A percentile compares a stretch with the other conserved stretches of the same genome.
Evolutionary conservation across 768 basidiomycete genomes (phyloP).

Genomic region (Agaricus blazei): DNA sequence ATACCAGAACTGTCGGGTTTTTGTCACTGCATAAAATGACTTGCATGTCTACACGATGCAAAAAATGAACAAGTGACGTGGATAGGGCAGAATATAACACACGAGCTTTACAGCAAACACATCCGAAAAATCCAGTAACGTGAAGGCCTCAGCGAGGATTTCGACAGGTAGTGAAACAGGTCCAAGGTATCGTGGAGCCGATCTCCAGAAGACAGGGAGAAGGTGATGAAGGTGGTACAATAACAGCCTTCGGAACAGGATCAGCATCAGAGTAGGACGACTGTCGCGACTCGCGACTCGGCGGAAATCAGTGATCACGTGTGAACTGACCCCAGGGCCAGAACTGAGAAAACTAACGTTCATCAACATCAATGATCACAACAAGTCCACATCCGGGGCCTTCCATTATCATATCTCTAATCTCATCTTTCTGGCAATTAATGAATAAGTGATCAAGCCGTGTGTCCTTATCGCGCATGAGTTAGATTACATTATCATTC

Average conservation of each 20-base stretch:
- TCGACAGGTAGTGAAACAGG: background rate
- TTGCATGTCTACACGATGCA: conserved; percentile 50
- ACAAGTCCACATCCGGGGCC: too few species aligned
- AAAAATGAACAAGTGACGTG: conserved; percentile 15
- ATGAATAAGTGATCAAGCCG: too few species aligned
- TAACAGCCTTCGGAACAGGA: background rate
- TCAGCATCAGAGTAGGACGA: background rate
- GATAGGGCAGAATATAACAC: conserved; percentile 18
- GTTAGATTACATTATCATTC: too few species aligned
- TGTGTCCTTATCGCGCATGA: too few species aligned
- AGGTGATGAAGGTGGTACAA: background rate
- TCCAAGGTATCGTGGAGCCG: background rate
- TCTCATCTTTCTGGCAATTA: too few species aligned
- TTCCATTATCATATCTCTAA: too few species aligned
- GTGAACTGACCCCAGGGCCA: too few species aligned
- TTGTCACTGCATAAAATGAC: conserved; percentile 16
- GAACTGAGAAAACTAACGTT: too few species aligned
- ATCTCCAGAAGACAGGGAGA: background rate
- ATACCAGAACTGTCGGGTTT: background rate
- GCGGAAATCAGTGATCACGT: too few species aligned
- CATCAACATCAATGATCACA: background rate
- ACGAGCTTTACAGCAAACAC: background rate
- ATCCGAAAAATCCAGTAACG: background rate
- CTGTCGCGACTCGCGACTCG: too few species aligned
- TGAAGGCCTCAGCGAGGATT: background rate